Conservation (phyloP, 345 rosid genomes). For the Euphorbia peplus region DNA sequence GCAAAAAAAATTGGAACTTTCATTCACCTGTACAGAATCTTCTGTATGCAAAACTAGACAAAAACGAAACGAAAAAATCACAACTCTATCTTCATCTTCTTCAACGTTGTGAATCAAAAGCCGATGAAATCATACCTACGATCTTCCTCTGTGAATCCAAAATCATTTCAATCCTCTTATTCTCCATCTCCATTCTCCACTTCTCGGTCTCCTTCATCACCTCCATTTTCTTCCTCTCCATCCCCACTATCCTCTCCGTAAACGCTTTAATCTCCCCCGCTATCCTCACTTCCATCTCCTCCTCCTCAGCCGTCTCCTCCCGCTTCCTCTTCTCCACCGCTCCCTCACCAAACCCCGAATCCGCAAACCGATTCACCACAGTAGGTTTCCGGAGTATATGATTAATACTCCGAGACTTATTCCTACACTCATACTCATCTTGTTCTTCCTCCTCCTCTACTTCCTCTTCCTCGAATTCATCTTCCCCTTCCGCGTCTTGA, state of each 20-base stretch:
- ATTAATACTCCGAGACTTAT: conserved; percentile 60
- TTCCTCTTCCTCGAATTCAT: conserved; percentile 16
- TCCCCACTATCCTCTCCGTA: conserved; percentile 47
- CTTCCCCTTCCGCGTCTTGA: conserved; percentile 13
- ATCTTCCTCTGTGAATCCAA: conserved; percentile 53
- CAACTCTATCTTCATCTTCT: background rate
- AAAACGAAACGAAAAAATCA: background rate
- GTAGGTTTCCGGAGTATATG: conserved; percentile 52
- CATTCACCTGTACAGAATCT: background rate
- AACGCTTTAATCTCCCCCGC: conserved; percentile 58
- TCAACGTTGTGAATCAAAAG: conserved; percentile 24
- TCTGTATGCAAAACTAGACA: background rate
- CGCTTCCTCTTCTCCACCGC: conserved; percentile 26
- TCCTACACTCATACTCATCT: conserved; percentile 29
- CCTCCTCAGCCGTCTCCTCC: conserved; percentile 19
- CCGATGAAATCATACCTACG: conserved; percentile 38
- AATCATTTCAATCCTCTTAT: conserved; percentile 49
- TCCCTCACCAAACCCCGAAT: conserved; percentile 19
- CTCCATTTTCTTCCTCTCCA: conserved; percentile 74
- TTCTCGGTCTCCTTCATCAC: conserved; percentile 55
- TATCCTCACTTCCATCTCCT: conserved; percentile 32
- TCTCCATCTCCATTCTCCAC: conserved; percentile 70
- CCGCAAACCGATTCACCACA: conserved; percentile 48
- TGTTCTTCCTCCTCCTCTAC: conserved; percentile 41
- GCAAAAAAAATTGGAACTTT: background rate